Conservation (phyloP, 1,284 basidiomycete genomes). For the Moesziomyces globuligerus region DNA sequence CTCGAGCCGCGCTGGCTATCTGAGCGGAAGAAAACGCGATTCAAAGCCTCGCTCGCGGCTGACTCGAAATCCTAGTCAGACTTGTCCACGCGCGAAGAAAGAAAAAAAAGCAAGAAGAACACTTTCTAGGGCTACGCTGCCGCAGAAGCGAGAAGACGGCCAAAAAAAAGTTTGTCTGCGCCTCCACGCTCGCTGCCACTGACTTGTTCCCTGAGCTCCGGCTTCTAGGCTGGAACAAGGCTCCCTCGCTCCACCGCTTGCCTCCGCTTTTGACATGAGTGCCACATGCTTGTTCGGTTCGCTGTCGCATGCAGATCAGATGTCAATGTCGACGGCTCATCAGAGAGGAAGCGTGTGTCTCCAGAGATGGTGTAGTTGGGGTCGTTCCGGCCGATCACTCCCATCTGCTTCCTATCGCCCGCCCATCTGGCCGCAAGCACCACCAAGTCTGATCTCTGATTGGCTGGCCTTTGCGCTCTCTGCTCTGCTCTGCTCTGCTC, state of each 20-base stretch:
- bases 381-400: neutral
- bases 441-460: neutral
- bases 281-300: too few relatives aligned
- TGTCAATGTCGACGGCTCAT: too few relatives aligned
- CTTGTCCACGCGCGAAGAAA: too few relatives aligned
- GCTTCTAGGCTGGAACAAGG: neutral
- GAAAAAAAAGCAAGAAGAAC: conserved; percentile 1
- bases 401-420: too few relatives aligned
- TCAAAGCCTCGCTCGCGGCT: neutral
- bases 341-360: neutral
- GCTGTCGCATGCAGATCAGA: too few relatives aligned
- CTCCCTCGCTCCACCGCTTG: neutral
- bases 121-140: neutral
- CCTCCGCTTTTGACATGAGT: too few relatives aligned
- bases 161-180: neutral
- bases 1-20: conserved; percentile 9
- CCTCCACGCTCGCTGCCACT: too few relatives aligned
- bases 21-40: conserved; percentile 20
- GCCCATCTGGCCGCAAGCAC: neutral
- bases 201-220: neutral
- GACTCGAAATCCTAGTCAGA: conserved; percentile 8
- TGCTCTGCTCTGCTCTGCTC: too few relatives aligned
- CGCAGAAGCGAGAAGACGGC: conserved; percentile 6
- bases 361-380: neutral
- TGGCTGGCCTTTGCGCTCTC: neutral